phyloP scores from a whole-genome alignment of 2,329 filamentous ascomycete species.

The Ceratocystiopsis minuta region DNA sequence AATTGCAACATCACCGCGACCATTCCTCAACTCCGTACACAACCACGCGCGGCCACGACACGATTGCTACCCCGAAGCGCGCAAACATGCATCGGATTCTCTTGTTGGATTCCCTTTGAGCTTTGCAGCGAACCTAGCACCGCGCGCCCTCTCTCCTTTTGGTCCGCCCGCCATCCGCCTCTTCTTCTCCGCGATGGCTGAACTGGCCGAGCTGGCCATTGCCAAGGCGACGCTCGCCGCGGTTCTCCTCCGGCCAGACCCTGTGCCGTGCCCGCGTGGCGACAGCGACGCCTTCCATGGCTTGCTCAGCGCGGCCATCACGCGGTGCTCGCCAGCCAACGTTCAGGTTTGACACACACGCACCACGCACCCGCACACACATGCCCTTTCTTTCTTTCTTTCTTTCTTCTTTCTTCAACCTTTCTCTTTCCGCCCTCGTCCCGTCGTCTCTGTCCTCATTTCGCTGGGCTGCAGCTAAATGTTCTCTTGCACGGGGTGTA shows the following conservation, averaged over 20 bases:
- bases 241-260: conserved; percentile 55
- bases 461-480: too few relatives aligned
- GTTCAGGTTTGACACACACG: conserved; percentile 59
- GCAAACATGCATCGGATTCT: too few relatives aligned
- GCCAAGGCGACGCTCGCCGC: conserved; percentile 64
- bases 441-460: conserved; percentile 6
- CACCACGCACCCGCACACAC: neutral
- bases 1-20: too few relatives aligned
- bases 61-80: too few relatives aligned
- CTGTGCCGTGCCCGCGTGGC: conserved; percentile 47
- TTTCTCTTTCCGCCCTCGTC: conserved; percentile 6
- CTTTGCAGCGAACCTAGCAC: too few relatives aligned
- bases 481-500: neutral
- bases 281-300: conserved; percentile 53
- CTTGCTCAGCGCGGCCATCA: conserved; percentile 44
- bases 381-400: conserved; percentile 5
- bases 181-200: too few relatives aligned
- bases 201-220: conserved; percentile 47
- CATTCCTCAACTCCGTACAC: too few relatives aligned
- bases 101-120: too few relatives aligned
- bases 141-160: too few relatives aligned
- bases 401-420: conserved; percentile 6
- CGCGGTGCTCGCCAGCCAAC: conserved; percentile 60
- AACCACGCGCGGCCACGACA: too few relatives aligned
- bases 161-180: too few relatives aligned